Base-by-base conservation (phyloP, 2,329 filamentous ascomycete species). In the Aspergillus sp. region DNA sequence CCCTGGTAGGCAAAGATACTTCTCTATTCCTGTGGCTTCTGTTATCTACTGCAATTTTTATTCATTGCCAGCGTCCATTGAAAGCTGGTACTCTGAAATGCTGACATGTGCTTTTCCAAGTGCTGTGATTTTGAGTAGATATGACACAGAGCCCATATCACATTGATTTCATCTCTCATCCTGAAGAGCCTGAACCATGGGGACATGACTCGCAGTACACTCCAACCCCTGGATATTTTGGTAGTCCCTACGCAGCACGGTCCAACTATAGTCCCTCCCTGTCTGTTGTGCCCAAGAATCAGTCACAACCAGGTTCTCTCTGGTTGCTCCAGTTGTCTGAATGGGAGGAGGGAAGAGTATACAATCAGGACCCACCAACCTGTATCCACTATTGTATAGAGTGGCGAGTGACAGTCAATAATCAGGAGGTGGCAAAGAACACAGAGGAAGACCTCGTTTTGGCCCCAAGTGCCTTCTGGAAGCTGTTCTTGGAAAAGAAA, bases 351-450 rank as follows among this genome's bases (percentile, higher is more conserved):
- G 45, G 49, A 38, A 53, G 8, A 40, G 27, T 29, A 6, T 47
- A 53, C 42, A 26, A 52, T 8, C 3, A 49, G 43, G 30, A 51
- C 7, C 45, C 47, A 38, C 47, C 45, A 45, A 48, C 2, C 41
- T 52, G 36, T 42, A 48, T 52, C 42, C 41, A 52, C 29, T 52
- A 52, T 10, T 28, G 10, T 4, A 46, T n/a, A 65, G 65, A 33
- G 19, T 69, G 45, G 62, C 63, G 41, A 45, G 61, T 51, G 10
- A 52, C 26, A 6, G 5, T 52, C 32, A 56, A 56, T 35, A 53
- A 48, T 12, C 33, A 42, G 41, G 46, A 38, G n/a, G 48, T 48
- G 41, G 30, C 35, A 42, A 54, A 50, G 40, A 48, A 51, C 41
- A 54, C 45, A 10, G 52, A 54, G 36, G 48, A 47, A 44, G 47